Evolutionary conservation across 306 rosid species (phyloP), one percentile per base, ranked within the genome.

Genomic region (Sophora flavescens): DNA sequence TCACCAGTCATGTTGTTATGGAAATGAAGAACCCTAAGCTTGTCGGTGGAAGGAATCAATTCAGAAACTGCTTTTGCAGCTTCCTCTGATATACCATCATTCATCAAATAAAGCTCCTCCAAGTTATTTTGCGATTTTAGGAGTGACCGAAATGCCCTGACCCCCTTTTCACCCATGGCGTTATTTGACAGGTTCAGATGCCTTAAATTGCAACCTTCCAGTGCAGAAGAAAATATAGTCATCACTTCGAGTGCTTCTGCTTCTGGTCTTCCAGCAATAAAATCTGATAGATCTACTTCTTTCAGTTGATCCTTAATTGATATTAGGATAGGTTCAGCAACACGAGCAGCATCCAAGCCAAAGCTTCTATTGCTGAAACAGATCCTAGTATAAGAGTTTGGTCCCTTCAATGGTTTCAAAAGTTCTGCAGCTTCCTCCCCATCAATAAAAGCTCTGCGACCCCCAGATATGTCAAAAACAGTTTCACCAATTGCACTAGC

Each of bases 1-100:
- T 82, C 85, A 39, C 85, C 85, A 54, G 85, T 82, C 85, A 82
- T 82, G 80, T 91, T 93, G 75, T 89, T 93, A 79, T 93, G 95
- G 77, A 93, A 93, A 70, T 89, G 96, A 86, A 93, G 96, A 73
- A 93, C 88, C 84, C 78, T 85, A 57, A 93, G 94, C 85, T 80
- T 93, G 81, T 89, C 85, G 1, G 96, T 91, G 56, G 98, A 91
- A 72, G 98, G 93, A 72, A 93, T 88, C 76, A 93, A 81, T 84
- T 89, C 96, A 83, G 88, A 80, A 77, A 93, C 88, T 61, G 96
- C 93, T 77, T 90, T 86, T 68, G 98, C 96, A 64, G 96, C 96
- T 91, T 93, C 98, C 85, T 93, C 94, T 76, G 98, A 93, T 63
- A 93, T 89, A 57, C 98, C 98, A 68, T 88, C 98, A 82, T 93